Conservation (phyloP, 140 eudicot species). For the Anethum foeniculum region DNA sequence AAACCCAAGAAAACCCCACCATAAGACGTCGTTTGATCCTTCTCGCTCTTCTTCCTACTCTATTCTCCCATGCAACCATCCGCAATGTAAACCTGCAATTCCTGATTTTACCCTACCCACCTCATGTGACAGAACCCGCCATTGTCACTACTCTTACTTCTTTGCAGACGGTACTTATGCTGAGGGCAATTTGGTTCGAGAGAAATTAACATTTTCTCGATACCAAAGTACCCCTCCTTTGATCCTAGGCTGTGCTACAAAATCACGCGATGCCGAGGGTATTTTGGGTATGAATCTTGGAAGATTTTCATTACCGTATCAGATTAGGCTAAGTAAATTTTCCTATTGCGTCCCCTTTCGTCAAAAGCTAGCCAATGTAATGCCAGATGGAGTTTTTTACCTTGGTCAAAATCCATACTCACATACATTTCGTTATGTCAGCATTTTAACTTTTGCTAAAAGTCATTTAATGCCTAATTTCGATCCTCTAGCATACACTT, state of each 20-base stretch:
- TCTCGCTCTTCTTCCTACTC: constrained; percentile 78
- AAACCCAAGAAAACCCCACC: constrained; percentile 16
- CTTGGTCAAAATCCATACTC: constrained; percentile 68
- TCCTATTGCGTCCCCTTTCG: constrained; percentile 69
- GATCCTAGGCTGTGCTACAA: constrained; percentile 60
- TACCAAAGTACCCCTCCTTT: constrained; percentile 66
- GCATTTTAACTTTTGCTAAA: constrained; percentile 42
- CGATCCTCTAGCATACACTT: constrained; percentile 63
- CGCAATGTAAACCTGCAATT: constrained; percentile 59
- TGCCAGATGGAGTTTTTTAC: constrained; percentile 55
- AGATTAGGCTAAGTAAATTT: constrained; percentile 49
- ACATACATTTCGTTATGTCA: constrained; percentile 33
- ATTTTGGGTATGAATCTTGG: constrained; percentile 86
- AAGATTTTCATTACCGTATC: constrained; percentile 65
- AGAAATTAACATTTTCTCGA: constrained; percentile 46
- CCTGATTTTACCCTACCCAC: constrained; percentile 89
- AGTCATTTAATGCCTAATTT: constrained; percentile 68
- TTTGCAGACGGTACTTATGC: constrained; percentile 86
- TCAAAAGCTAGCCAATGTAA: constrained; percentile 16
- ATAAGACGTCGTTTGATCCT: constrained; percentile 58
- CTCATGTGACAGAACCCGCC: constrained; percentile 60
- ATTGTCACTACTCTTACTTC: constrained; percentile 80
- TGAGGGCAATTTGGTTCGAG: constrained; percentile 77
- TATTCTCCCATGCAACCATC: constrained; percentile 64
- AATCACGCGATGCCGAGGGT: constrained; percentile 58